Conservation (phyloP, 805 yeast species). For the Candida stauntonica region DNA sequence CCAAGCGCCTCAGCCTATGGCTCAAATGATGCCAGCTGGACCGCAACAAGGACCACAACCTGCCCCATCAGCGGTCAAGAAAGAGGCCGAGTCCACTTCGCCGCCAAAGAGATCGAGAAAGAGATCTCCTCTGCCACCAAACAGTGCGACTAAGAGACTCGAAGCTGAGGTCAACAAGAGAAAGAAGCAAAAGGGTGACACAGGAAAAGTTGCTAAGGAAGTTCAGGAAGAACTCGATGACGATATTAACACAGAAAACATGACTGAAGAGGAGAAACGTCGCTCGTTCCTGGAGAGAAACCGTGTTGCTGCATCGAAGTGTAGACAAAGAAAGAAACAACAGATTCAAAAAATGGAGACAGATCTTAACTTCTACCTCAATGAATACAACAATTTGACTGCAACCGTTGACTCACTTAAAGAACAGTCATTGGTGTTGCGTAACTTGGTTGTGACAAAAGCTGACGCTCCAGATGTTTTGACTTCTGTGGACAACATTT, state of each 20-base stretch:
- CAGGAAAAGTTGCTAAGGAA: too few species aligned
- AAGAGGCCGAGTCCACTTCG: background rate
- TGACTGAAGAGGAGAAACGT: constrained; percentile 73
- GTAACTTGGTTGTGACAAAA: constrained; percentile 36
- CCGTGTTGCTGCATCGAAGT: constrained; percentile 91
- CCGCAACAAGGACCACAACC: too few species aligned
- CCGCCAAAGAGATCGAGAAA: background rate
- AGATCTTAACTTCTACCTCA: constrained; percentile 64
- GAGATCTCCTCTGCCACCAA: background rate
- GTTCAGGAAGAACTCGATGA: too few species aligned
- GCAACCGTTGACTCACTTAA: constrained; percentile 53
- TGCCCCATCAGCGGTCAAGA: too few species aligned
- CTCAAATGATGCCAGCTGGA: background rate
- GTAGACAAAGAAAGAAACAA: constrained; percentile 92
- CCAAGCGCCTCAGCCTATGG: background rate
- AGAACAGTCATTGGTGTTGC: constrained; percentile 50
- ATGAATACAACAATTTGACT: constrained; percentile 64
- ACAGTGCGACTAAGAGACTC: background rate
- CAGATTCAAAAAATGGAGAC: constrained; percentile 78
- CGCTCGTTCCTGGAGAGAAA: constrained; percentile 81
- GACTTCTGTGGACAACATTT: constrained; percentile 32
- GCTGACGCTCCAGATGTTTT: constrained; percentile 38
- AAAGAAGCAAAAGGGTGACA: too few species aligned
- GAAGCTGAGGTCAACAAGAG: constrained; percentile 6
- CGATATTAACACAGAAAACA: constrained; percentile 8